Percentiles rank a stretch among this genome's conserved stretches.
These are phyloP conservation scores for Pelargonium cotyledonis DNA, from an alignment of 441 rosid species.

Conservation along the genomic window DNA sequence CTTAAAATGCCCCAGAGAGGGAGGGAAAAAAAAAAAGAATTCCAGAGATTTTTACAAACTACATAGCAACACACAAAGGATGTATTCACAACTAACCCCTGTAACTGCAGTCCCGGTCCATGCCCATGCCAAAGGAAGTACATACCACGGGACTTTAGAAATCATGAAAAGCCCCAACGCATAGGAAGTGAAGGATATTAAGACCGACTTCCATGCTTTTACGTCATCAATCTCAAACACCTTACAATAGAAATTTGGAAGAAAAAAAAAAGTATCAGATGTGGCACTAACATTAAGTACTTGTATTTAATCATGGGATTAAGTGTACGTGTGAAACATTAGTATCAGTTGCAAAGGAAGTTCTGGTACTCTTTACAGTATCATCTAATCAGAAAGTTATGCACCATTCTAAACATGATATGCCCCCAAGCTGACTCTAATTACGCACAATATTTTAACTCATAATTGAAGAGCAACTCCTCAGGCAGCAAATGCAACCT, in stretches of 20 bases:
- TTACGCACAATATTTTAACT: too few relatives aligned
- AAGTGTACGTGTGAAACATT: neutral
- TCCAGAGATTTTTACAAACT: conserved; percentile 11
- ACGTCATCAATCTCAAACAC: conserved; percentile 79
- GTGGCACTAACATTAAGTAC: neutral
- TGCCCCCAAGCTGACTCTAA: too few relatives aligned
- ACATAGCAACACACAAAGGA: too few relatives aligned
- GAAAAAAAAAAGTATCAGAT: conserved; percentile 13
- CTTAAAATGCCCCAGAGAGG: neutral
- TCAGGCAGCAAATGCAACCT: too few relatives aligned
- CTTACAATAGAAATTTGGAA: conserved; percentile 28
- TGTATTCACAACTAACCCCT: conserved; percentile 52
- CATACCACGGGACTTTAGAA: conserved; percentile 81
- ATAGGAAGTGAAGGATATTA: conserved; percentile 70
- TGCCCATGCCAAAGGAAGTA: conserved; percentile 93
- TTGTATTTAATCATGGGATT: neutral
- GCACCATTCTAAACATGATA: too few relatives aligned
- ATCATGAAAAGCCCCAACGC: conserved; percentile 74
- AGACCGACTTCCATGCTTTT: conserved; percentile 83
- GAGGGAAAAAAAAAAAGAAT: conserved; percentile 5
- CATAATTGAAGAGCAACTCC: too few relatives aligned
- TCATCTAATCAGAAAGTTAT: too few relatives aligned
- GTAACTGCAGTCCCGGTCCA: conserved; percentile 94
- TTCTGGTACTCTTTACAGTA: too few relatives aligned
- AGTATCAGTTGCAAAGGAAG: neutral